phyloP scores from a whole-genome alignment of 768 basidiomycete genomes.

The Boletales sp. region DNA sequence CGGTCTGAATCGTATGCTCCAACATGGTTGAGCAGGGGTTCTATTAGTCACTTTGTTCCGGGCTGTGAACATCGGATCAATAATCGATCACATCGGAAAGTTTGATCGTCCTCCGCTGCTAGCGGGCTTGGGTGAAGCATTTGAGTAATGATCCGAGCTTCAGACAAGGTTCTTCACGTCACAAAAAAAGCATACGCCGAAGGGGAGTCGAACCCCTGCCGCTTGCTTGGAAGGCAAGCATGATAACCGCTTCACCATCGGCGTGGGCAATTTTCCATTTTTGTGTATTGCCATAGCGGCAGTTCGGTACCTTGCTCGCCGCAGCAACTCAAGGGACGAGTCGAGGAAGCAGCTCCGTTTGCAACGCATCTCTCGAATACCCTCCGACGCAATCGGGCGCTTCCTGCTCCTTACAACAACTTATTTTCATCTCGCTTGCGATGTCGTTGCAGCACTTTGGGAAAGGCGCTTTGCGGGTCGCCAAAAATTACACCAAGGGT shows the following conservation, averaged over 20 bases:
- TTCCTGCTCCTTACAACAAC: not conserved
- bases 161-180: slow-evolving; percentile 90
- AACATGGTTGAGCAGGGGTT: too few species aligned
- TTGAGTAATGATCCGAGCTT: slow-evolving; percentile 30
- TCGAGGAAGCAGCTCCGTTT: slow-evolving; percentile 13
- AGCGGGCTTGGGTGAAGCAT: too few species aligned
- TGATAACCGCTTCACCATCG: slow-evolving; percentile 91
- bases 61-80: too few species aligned
- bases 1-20: too few species aligned
- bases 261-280: slow-evolving; percentile 26
- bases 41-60: too few species aligned
- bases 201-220: slow-evolving; percentile 79
- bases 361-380: slow-evolving; percentile 19
- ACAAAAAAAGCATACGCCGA: slow-evolving; percentile 44
- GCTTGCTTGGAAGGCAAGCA: slow-evolving; percentile 86
- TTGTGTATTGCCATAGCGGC: slow-evolving; percentile 2
- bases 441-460: slow-evolving; percentile 75
- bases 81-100: too few species aligned
- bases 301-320: not conserved
- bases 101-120: too few species aligned
- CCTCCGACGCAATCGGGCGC: not conserved
- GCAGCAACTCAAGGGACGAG: not conserved
- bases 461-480: slow-evolving; percentile 80
- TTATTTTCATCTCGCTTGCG: not conserved
- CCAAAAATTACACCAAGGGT: slow-evolving; percentile 94